Conservation (phyloP, 1,139 yeast species). For the Scheffersomyces insectosa region DNA sequence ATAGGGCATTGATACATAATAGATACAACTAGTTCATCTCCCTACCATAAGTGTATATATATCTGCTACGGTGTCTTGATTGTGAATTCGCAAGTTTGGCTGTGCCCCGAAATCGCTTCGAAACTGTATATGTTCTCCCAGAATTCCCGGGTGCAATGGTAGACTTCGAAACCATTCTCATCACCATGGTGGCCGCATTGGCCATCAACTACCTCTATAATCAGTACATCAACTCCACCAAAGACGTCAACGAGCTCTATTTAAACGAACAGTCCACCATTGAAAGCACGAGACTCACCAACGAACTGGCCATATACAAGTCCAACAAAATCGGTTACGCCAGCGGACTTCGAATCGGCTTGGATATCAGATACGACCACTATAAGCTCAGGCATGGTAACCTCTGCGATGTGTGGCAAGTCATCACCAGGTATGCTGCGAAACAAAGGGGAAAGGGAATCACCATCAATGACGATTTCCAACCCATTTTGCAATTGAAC, state of each 20-base stretch:
- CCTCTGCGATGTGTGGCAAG: slow-evolving; percentile 64
- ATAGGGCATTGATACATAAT: too few species aligned
- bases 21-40: too few species aligned
- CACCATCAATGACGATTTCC: slow-evolving; percentile 18
- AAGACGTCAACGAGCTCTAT: slow-evolving; percentile 60
- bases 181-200: slow-evolving; percentile 20
- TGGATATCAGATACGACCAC: slow-evolving; percentile 58
- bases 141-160: slow-evolving; percentile 2
- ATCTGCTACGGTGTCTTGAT: too few species aligned
- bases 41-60: too few species aligned
- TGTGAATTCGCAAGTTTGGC: too few species aligned
- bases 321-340: slow-evolving; percentile 65
- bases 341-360: slow-evolving; percentile 62
- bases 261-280: slow-evolving; percentile 58
- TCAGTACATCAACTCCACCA: slow-evolving; percentile 27
- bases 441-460: slow-evolving; percentile 11
- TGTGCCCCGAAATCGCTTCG: too few species aligned
- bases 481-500: slow-evolving; percentile 26
- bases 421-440: slow-evolving; percentile 23
- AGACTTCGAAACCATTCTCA: slow-evolving; percentile 11
- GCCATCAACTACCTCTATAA: slow-evolving; percentile 21
- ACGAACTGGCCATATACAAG: slow-evolving; percentile 66
- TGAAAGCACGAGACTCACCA: slow-evolving; percentile 53
- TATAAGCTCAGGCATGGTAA: slow-evolving; percentile 71
- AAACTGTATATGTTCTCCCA: too few species aligned